Base-by-base conservation (phyloP, 2,329 filamentous ascomycete genomes). In the Beauveria scarabaeidicola region DNA sequence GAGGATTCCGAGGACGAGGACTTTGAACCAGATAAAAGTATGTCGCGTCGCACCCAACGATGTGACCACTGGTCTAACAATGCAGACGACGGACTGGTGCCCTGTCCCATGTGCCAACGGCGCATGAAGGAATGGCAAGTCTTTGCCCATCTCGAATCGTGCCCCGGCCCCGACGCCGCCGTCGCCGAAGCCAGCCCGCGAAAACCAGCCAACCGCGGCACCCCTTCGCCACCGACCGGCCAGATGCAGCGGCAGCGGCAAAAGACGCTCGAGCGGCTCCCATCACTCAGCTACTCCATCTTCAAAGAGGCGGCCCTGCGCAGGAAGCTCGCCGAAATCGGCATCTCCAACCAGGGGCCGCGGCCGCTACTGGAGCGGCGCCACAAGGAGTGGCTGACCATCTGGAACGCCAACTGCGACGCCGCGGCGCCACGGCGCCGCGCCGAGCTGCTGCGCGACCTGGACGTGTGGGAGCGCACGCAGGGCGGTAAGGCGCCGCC, bases 371-470 rank as follows among this genome's bases (percentile, higher is more conserved):
- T 97, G 58, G 88, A 93, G 69, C 83, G 81, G 64, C 83, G 95
- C 19, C 92, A 97, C 68, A 90, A 84, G 25, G 94, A 99, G 72
- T 99, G 92, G 92, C 81, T 94, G 55, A 97, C 94, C 41, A 75
- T 99, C 19, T 97, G 91, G 88, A 99, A 99, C 71, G 90, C 95
- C 11, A 99, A 99, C 70, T 96, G 91, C 73, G 94, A 99, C 72
- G 88, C 92, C 2, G 82, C 82, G 40, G 77, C 78, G 1, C 91
- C 91, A 0, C 89, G 88, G 69, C 78, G 79, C 11, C 90, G 89
- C 63, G 69, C 75, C 7, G 87, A 94, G 60, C 73, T 99, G 5
- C 73, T 96, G 17, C 83, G 82, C 15, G 93, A 97, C 62, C 72
- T 99, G 13, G 88, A 93, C 23, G 74, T 83, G 1, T 97, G 94